phyloP scores from a whole-genome alignment of 2,329 filamentous ascomycete genomes.

The Sporothrix sp. region DNA sequence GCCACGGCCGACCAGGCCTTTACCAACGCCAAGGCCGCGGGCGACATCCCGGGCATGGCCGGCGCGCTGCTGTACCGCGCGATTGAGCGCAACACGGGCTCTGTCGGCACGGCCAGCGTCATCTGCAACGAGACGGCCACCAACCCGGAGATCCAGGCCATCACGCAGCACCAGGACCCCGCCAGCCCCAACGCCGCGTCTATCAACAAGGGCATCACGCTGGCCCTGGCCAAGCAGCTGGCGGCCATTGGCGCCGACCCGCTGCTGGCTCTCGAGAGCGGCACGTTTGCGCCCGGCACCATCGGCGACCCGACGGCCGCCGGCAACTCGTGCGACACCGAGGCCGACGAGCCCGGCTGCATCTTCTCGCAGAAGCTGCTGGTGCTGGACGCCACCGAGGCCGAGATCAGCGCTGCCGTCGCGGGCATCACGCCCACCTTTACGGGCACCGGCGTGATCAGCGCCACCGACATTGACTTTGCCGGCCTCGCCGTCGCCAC shows the following conservation, averaged over 20 bases:
- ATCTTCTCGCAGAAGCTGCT: constrained; percentile 46
- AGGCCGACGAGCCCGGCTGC: constrained; percentile 41
- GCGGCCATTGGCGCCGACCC: constrained; percentile 53
- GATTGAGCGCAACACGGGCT: constrained; percentile 51
- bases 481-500: constrained; percentile 17
- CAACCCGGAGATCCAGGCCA: constrained; percentile 56
- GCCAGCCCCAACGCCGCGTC: constrained; percentile 43
- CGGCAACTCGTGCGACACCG: constrained; percentile 46
- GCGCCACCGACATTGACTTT: constrained; percentile 20
- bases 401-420: constrained; percentile 44
- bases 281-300: constrained; percentile 52
- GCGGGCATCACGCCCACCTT: constrained; percentile 25
- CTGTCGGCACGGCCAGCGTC: constrained; percentile 47
- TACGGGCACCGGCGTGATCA: constrained; percentile 19
- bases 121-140: constrained; percentile 45
- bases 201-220: constrained; percentile 50
- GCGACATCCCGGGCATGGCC: constrained; percentile 41
- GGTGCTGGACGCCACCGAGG: constrained; percentile 43
- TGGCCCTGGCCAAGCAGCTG: constrained; percentile 51
- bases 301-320: constrained; percentile 29
- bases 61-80: constrained; percentile 44
- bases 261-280: constrained; percentile 47
- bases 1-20: constrained; percentile 50
- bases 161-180: constrained; percentile 59
- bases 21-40: constrained; percentile 48